Percentiles rank a stretch among this genome's conserved stretches.
Evolutionary conservation across 805 yeast species (phyloP).

Genomic region (Pichia gijzeniarum): DNA sequence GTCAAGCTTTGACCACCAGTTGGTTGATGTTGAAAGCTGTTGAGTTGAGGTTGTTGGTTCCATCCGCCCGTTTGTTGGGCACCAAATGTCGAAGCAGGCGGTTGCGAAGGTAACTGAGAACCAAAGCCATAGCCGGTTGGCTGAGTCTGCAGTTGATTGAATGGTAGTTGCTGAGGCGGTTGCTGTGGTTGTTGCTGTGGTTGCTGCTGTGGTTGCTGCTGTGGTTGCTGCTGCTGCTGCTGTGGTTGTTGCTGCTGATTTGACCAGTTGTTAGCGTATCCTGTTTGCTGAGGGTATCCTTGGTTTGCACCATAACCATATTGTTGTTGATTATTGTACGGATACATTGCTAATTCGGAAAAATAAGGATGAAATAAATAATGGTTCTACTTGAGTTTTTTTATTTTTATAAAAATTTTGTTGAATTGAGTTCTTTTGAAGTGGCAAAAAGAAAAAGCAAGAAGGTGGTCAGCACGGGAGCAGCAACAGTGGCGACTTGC

Average conservation of each 20-base stretch:
- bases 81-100: constrained; percentile 13
- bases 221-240: constrained; percentile 6
- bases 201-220: constrained; percentile 1
- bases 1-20: constrained; percentile 24
- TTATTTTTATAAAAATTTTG: too few relatives aligned
- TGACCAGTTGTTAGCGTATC: constrained; percentile 21
- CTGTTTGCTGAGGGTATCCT: constrained; percentile 21
- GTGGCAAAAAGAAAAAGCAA: too few relatives aligned
- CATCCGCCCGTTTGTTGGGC: constrained; percentile 42
- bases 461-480: too few relatives aligned
- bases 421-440: too few relatives aligned
- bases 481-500: too few relatives aligned
- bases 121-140: constrained; percentile 35
- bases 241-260: constrained; percentile 7
- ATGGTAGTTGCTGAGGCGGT: constrained; percentile 27
- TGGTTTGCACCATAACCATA: constrained; percentile 13
- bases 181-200: constrained; percentile 20
- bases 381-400: too few relatives aligned
- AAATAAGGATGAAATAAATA: too few relatives aligned
- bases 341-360: background rate
- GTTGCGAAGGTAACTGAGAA: constrained; percentile 13
- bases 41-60: constrained; percentile 20
- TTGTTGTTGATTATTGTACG: constrained; percentile 17
- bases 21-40: constrained; percentile 24
- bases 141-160: constrained; percentile 28